Conservation (phyloP, 768 basidiomycete genomes). For the Leccinum fibrillosum region DNA sequence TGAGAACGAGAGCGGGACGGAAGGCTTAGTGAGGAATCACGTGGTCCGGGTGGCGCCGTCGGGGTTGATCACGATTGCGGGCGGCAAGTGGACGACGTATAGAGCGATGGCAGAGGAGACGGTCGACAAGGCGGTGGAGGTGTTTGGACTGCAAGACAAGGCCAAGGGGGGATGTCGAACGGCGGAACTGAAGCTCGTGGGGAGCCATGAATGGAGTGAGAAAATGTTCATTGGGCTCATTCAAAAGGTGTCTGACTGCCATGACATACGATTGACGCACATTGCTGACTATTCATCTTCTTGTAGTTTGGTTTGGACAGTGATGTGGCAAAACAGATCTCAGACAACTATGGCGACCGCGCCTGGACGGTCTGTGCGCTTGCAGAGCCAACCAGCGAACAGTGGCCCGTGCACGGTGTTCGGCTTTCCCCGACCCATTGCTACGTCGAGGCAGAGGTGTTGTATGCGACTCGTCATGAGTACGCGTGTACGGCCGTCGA, state of each 20-base stretch:
- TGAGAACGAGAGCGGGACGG: conserved; percentile 69
- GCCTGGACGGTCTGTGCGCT: conserved; percentile 92
- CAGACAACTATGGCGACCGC: conserved; percentile 93
- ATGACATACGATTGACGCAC: too few species aligned
- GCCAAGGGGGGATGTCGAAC: conserved; percentile 70
- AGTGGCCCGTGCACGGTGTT: conserved; percentile 85
- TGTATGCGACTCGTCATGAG: conserved; percentile 84
- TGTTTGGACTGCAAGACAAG: conserved; percentile 60
- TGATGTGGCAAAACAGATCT: conserved; percentile 89
- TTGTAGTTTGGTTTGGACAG: conserved; percentile 81
- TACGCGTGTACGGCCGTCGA: conserved; percentile 92
- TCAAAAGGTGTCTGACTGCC: conserved; percentile 61
- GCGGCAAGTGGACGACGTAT: conserved; percentile 99
- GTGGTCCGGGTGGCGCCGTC: conserved; percentile 80
- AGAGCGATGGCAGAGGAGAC: conserved; percentile 95
- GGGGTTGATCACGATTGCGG: conserved; percentile 90
- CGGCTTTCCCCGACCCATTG: conserved; percentile 71
- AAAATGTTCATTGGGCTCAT: conserved; percentile 98
- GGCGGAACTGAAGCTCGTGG: conserved; percentile 76
- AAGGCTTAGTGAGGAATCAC: conserved; percentile 90
- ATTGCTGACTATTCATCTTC: neutral
- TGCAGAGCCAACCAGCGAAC: conserved; percentile 69
- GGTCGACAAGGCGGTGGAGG: conserved; percentile 80
- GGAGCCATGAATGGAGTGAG: conserved; percentile 90
- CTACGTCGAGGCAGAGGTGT: conserved; percentile 91